Percentiles rank a stretch among this genome's conserved stretches.
Conservation (phyloP, 176 grass and related monocot genomes). For the Elymus sibiricus region DNA sequence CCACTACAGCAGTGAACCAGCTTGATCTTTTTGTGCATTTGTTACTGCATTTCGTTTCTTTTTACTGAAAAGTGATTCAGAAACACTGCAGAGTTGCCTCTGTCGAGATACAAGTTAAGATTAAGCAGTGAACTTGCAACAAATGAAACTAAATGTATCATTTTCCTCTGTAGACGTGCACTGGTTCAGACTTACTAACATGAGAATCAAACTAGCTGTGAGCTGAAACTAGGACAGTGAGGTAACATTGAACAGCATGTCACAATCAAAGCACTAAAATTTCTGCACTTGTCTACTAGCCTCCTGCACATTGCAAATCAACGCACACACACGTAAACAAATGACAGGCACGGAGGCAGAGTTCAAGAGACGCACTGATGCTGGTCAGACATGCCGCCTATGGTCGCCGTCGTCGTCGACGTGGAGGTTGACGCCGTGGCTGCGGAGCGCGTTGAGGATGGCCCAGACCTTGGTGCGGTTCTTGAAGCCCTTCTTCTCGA, state of each 20-base stretch:
- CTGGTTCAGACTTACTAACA: not conserved
- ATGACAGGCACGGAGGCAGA: not conserved
- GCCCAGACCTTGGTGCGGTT: constrained; percentile 81
- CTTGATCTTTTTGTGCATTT: constrained; percentile 9
- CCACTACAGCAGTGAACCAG: not conserved
- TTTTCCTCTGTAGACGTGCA: not conserved
- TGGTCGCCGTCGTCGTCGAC: constrained; percentile 45
- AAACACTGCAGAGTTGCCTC: not conserved
- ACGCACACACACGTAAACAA: not conserved
- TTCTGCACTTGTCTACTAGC: not conserved
- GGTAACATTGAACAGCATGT: not conserved
- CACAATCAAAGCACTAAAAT: not conserved
- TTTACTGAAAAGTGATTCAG: not conserved
- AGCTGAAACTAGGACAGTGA: not conserved
- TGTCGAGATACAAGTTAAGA: not conserved
- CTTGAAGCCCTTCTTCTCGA: constrained; percentile 91
- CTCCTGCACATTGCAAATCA: not conserved
- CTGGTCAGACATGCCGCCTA: constrained; percentile 25
- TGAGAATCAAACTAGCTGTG: not conserved
- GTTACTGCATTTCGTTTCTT: not conserved
- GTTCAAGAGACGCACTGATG: not conserved
- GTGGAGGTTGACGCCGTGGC: constrained; percentile 57
- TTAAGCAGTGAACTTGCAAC: not conserved
- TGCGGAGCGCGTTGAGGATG: constrained; percentile 62
- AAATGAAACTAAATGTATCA: not conserved